phyloP scores from a whole-genome alignment of 306 rosid genomes.

The Vigna mungo region DNA sequence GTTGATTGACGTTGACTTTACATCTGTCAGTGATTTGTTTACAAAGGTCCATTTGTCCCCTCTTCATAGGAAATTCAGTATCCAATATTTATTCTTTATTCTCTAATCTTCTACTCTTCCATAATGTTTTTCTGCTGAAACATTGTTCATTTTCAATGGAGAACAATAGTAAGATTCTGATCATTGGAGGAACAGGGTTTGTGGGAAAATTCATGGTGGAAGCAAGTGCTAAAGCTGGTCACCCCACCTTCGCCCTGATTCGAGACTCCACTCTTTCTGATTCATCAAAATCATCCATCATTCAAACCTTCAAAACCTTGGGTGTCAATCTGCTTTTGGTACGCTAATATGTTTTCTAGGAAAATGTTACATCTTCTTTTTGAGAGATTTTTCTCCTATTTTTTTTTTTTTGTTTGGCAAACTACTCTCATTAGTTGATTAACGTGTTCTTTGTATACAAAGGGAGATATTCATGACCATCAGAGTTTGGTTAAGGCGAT shows the following conservation, averaged over 20 bases:
- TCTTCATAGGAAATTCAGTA: not conserved
- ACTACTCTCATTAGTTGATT: too few species aligned
- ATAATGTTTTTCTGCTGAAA: not conserved
- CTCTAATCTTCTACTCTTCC: not conserved
- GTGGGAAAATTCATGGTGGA: slow-evolving; percentile 66
- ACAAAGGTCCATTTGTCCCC: not conserved
- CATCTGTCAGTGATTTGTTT: too few species aligned
- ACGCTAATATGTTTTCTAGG: not conserved
- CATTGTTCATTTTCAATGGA: not conserved
- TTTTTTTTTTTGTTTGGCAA: too few species aligned
- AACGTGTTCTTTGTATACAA: not conserved
- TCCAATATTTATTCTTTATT: not conserved
- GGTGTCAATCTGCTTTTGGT: not conserved
- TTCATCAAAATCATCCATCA: not conserved
- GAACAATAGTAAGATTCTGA: slow-evolving; percentile 47
- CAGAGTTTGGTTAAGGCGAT: slow-evolving; percentile 52
- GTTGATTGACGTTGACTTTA: too few species aligned
- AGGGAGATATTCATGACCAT: slow-evolving; percentile 5
- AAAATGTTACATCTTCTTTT: too few species aligned
- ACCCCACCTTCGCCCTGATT: slow-evolving; percentile 2
- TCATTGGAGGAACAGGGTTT: slow-evolving; percentile 71
- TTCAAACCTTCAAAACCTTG: not conserved
- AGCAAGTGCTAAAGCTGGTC: slow-evolving; percentile 47
- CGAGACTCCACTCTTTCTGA: not conserved
- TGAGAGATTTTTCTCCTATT: too few species aligned